Percentiles rank a stretch among this genome's conserved stretches.
Conservation (phyloP, 441 rosid genomes). For the Omphalea diandra region DNA sequence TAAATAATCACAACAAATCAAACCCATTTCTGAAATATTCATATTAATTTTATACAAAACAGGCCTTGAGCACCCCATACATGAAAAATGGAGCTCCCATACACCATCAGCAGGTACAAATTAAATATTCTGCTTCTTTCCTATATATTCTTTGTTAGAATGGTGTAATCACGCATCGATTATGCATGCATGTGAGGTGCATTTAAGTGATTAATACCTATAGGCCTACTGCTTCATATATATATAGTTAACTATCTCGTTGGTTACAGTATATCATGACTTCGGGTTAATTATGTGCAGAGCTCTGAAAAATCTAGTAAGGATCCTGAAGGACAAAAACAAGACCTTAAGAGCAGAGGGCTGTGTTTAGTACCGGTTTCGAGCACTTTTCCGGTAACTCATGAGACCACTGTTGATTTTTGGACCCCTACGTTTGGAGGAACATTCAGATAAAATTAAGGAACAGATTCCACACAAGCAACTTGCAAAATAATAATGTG, state of each 20-base stretch:
- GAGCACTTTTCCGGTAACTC: conserved; percentile 90
- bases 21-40: not conserved
- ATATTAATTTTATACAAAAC: conserved; percentile 23
- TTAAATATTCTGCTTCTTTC: conserved; percentile 15
- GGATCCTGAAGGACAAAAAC: conserved; percentile 61
- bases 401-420: conserved; percentile 76
- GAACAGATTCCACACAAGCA: conserved; percentile 34
- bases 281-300: too few species aligned
- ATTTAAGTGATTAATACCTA: too few species aligned
- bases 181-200: too few species aligned
- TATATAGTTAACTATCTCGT: too few species aligned
- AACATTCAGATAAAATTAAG: conserved; percentile 61
- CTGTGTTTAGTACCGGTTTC: conserved; percentile 87
- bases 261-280: too few species aligned
- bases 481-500: conserved; percentile 3
- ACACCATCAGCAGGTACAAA: conserved; percentile 80
- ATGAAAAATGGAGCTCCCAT: conserved; percentile 83
- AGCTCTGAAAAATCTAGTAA: conserved; percentile 46
- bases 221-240: too few species aligned
- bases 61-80: conserved; percentile 90
- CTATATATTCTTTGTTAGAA: too few species aligned
- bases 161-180: too few species aligned
- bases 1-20: not conserved
- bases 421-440: conserved; percentile 98
- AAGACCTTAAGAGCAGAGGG: conserved; percentile 89